Conservation (phyloP, 345 rosid genomes). For the Orychophragmus violaceus region DNA sequence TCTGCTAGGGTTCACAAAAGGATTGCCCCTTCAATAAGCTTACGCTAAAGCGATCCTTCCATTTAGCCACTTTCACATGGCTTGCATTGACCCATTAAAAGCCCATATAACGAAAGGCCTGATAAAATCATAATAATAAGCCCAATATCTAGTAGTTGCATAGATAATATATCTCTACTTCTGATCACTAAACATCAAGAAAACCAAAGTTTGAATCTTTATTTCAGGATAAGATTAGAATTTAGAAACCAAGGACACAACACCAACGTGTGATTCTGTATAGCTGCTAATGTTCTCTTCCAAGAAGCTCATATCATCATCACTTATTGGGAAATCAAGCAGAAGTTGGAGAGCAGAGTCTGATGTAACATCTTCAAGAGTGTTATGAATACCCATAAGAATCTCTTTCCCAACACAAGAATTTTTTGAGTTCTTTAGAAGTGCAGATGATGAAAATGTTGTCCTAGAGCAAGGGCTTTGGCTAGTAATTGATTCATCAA, state of each 20-base stretch:
- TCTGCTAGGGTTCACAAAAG: constrained; percentile 26
- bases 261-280: no score
- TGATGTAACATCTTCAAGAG: constrained; percentile 51
- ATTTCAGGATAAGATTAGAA: background rate
- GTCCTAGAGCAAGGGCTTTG: constrained; percentile 41
- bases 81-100: constrained; percentile 34
- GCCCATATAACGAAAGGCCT: background rate
- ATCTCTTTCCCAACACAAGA: constrained; percentile 31
- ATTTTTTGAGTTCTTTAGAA: constrained; percentile 37
- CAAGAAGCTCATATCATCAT: constrained; percentile 92
- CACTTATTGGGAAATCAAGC: constrained; percentile 80
- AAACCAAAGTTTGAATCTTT: background rate
- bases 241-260: constrained; percentile 25
- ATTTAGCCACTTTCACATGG: constrained; percentile 36
- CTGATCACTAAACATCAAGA: no score
- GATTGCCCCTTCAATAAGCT: constrained; percentile 61
- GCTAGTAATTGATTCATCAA: constrained; percentile 18
- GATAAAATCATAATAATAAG: background rate
- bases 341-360: constrained; percentile 71
- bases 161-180: background rate
- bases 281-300: constrained; percentile 33
- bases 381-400: constrained; percentile 28
- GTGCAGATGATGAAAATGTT: constrained; percentile 17
- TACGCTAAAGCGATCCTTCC: constrained; percentile 47
- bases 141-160: constrained; percentile 7